Conservation (phyloP, 371 early-diverging fungal species). For the Mortierella sp. region DNA sequence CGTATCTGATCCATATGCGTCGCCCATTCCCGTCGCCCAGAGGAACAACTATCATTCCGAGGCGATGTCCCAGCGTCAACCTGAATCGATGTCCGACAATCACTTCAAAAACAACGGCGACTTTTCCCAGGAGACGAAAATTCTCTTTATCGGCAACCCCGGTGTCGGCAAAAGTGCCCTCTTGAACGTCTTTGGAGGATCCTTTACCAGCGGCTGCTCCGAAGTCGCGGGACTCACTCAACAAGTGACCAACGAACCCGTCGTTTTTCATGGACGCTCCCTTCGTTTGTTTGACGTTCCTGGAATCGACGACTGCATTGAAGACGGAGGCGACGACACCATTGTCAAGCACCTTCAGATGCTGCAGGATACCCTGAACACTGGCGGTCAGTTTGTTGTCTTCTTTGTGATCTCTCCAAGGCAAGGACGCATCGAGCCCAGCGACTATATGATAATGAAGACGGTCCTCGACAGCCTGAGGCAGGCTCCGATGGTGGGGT, state of each 20-base stretch:
- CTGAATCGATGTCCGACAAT: too few species aligned
- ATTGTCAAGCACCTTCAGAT: background rate
- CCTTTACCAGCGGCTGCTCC: background rate
- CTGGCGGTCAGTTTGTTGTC: background rate
- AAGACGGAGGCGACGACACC: background rate
- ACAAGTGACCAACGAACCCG: background rate
- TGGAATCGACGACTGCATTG: background rate
- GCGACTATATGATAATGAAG: slow-evolving; percentile 1
- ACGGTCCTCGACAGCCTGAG: background rate
- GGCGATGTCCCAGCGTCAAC: background rate
- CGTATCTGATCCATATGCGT: too few species aligned
- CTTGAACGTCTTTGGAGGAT: slow-evolving; percentile 7
- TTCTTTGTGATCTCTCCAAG: slow-evolving; percentile 5
- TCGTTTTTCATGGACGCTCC: background rate
- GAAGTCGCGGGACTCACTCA: background rate
- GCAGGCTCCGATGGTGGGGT: background rate
- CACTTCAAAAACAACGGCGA: background rate
- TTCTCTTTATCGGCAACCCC: slow-evolving; percentile 8
- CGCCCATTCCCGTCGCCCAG: too few species aligned
- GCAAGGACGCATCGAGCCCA: background rate
- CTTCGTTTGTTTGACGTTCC: background rate
- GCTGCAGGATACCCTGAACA: background rate
- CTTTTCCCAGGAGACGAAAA: background rate
- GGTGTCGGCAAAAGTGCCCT: slow-evolving; percentile 20
- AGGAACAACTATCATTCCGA: background rate